Conservation (phyloP, 108 stramenopile species). For the Pseudonitzschia multiseries region DNA sequence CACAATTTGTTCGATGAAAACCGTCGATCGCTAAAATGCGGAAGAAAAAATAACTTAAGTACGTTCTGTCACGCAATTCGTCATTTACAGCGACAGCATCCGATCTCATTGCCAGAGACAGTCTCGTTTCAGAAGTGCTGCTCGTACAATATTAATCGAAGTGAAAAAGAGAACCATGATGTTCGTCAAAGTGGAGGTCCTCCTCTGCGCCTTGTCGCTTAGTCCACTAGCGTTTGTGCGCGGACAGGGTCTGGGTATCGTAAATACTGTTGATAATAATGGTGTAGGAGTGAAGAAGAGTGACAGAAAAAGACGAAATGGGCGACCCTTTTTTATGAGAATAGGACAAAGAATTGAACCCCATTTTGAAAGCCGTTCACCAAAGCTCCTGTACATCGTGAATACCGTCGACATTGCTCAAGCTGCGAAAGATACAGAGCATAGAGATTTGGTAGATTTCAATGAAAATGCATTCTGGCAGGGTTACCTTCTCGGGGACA, state of each 20-base stretch:
- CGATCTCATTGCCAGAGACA: neutral
- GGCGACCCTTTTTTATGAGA: constrained; percentile 1
- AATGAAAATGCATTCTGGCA: constrained; percentile 5
- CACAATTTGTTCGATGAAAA: neutral
- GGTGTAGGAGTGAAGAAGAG: neutral
- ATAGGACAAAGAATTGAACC: neutral
- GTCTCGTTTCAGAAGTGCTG: neutral
- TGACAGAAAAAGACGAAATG: neutral
- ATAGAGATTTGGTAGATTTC: constrained; percentile 9
- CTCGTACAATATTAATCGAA: neutral
- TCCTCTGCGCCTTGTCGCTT: constrained; percentile 15
- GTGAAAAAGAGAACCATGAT: constrained; percentile 9
- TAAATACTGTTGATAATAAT: neutral
- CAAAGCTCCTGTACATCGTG: neutral
- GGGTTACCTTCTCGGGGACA: neutral
- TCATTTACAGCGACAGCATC: neutral
- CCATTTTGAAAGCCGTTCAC: neutral
- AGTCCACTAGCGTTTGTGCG: constrained; percentile 1
- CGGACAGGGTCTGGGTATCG: constrained; percentile 1
- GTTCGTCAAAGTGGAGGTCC: neutral
- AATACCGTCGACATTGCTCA: neutral
- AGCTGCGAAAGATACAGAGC: neutral
- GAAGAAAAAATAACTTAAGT: neutral
- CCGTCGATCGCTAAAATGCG: constrained; percentile 3
- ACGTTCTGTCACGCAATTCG: neutral